These are phyloP conservation scores for Erodium chrysanthum DNA, from an alignment of 441 rosid species.

Conservation along the genomic window DNA sequence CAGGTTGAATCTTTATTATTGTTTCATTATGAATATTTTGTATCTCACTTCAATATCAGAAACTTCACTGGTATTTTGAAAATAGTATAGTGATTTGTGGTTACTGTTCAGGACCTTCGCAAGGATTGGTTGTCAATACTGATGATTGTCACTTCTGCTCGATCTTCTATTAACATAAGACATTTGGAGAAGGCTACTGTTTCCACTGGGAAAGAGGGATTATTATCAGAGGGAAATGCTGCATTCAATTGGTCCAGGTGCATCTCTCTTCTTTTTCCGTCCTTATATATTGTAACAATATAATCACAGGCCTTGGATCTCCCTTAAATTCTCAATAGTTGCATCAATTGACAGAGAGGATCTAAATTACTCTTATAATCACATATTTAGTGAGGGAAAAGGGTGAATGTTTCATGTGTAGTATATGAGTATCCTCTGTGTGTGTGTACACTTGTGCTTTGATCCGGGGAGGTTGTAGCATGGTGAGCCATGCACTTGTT, in stretches of 20 bases:
- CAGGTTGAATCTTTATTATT: constrained; percentile 4
- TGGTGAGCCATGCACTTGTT: background rate
- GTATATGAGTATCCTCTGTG: background rate
- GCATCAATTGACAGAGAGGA: background rate
- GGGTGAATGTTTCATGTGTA: background rate
- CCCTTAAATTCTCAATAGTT: background rate
- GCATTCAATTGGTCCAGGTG: constrained; percentile 99
- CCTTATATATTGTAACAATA: constrained; percentile 8
- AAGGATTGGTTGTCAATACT: constrained; percentile 91
- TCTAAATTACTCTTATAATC: background rate
- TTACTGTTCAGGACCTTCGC: constrained; percentile 72
- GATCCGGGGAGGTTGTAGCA: background rate
- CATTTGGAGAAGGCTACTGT: constrained; percentile 97
- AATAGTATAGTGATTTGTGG: constrained; percentile 15
- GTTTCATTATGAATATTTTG: constrained; percentile 5
- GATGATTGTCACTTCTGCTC: constrained; percentile 95
- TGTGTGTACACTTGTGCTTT: background rate
- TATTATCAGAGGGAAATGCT: constrained; percentile 98
- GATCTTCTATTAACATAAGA: constrained; percentile 89
- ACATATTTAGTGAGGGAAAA: background rate
- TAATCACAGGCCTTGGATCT: background rate
- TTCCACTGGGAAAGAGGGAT: constrained; percentile 98
- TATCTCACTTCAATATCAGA: constrained; percentile 8
- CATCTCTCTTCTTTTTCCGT: constrained; percentile 5
- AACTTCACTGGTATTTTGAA: constrained; percentile 10